These are phyloP conservation scores for Diatrype stigma DNA, from an alignment of 2,329 filamentous ascomycete species.

Conservation along the genomic window DNA sequence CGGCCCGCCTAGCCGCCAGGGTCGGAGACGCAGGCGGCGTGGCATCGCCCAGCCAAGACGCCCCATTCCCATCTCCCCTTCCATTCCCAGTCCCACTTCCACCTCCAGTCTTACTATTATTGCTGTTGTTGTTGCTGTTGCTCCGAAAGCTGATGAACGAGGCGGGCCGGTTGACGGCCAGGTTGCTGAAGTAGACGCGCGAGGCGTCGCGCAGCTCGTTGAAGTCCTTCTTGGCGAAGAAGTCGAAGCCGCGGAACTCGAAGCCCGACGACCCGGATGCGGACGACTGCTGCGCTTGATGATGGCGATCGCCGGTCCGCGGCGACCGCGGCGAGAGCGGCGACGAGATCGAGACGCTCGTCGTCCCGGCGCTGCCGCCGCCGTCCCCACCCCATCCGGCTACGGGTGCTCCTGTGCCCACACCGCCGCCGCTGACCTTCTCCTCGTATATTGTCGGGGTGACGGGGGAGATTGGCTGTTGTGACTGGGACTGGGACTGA, in stretches of 20 bases:
- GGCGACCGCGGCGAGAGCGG: background rate
- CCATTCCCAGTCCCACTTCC: conserved; percentile 4
- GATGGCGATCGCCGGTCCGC: background rate
- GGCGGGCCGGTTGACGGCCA: background rate
- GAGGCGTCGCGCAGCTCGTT: conserved; percentile 25
- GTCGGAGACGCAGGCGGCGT: conserved; percentile 23
- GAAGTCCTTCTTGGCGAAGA: conserved; percentile 26
- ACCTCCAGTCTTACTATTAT: background rate
- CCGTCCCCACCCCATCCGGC: background rate
- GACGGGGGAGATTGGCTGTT: too few relatives aligned
- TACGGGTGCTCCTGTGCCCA: background rate
- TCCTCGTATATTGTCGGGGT: background rate
- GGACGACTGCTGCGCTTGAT: background rate
- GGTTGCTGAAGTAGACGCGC: conserved; percentile 21
- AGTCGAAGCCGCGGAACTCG: conserved; percentile 28
- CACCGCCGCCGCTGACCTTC: background rate
- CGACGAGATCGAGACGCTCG: too few relatives aligned
- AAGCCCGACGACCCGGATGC: conserved; percentile 6
- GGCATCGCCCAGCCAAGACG: conserved; percentile 27
- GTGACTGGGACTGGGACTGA: too few relatives aligned
- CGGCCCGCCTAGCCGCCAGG: conserved; percentile 6
- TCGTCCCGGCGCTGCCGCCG: too few relatives aligned
- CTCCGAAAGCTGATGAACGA: conserved; percentile 1
- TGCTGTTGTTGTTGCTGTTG: background rate
- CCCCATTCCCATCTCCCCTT: background rate